A percentile compares a stretch with the other conserved stretches of the same genome.
Conservation (phyloP, 805 yeast genomes). For the Ogataea populi-albae region DNA sequence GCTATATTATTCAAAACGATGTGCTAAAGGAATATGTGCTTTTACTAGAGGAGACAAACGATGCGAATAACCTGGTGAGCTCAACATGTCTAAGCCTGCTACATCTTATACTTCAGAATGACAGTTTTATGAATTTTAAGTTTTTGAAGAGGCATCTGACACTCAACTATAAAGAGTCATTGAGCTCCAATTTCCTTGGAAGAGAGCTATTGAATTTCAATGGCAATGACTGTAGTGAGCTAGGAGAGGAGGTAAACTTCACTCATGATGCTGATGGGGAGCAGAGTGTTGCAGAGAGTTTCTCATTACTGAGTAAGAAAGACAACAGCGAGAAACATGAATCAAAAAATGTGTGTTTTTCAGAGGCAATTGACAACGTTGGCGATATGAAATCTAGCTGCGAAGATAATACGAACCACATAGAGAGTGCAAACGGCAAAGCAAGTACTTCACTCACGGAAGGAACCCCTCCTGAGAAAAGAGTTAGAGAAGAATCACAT, state of each 20-base stretch:
- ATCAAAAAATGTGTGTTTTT: too few relatives aligned
- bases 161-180: constrained; percentile 12
- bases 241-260: background rate
- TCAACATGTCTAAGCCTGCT: constrained; percentile 71
- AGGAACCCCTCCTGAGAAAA: too few relatives aligned
- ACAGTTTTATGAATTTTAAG: constrained; percentile 18
- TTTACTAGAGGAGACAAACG: constrained; percentile 46
- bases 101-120: constrained; percentile 21
- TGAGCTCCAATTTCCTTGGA: constrained; percentile 23
- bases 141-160: constrained; percentile 22
- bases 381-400: too few relatives aligned
- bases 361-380: too few relatives aligned
- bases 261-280: constrained; percentile 1
- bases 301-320: too few relatives aligned
- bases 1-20: constrained; percentile 54
- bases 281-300: too few relatives aligned
- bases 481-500: too few relatives aligned
- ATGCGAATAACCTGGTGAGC: constrained; percentile 60
- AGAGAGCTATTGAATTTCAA: constrained; percentile 12
- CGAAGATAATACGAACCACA: too few relatives aligned
- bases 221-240: constrained; percentile 1
- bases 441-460: too few relatives aligned
- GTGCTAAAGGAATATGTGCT: constrained; percentile 49
- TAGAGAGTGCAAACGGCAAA: too few relatives aligned
- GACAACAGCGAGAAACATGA: too few relatives aligned